Percentiles rank a stretch among this genome's conserved stretches.
phyloP scores from a whole-genome alignment of 805 yeast genomes.

The Kodamaea jinghongensis region DNA sequence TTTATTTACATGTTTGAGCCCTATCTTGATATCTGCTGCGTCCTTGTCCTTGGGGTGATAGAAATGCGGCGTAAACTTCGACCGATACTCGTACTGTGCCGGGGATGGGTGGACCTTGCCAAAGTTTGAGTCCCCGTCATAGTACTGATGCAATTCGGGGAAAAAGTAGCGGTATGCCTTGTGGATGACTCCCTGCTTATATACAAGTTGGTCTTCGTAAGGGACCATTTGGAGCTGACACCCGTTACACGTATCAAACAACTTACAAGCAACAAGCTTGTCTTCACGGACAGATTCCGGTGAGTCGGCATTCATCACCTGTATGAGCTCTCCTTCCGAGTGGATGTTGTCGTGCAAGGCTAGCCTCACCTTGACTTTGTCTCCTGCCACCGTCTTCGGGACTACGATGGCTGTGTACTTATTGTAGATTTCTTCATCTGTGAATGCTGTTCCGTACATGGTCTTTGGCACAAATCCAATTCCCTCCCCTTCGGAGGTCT shows the following conservation, averaged over 20 bases:
- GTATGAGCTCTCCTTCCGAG: conserved; percentile 29
- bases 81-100: conserved; percentile 36
- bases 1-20: conserved; percentile 27
- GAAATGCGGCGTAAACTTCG: conserved; percentile 43
- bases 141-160: conserved; percentile 21
- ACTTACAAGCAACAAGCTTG: conserved; percentile 28
- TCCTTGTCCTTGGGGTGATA: conserved; percentile 13
- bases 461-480: conserved; percentile 28
- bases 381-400: conserved; percentile 42
- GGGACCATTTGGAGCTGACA: conserved; percentile 43
- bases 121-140: conserved; percentile 12
- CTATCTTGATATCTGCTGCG: conserved; percentile 20
- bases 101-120: conserved; percentile 35
- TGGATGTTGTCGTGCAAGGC: conserved; percentile 28
- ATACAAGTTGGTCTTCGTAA: conserved; percentile 36
- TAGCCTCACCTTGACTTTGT: conserved; percentile 27
- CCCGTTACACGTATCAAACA: conserved; percentile 39
- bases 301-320: conserved; percentile 13
- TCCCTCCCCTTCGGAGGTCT: conserved; percentile 37
- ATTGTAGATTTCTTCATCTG: conserved; percentile 13
- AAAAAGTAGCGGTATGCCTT: conserved; percentile 35
- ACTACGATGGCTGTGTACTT: conserved; percentile 26
- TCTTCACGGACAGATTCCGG: conserved; percentile 21
- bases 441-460: conserved; percentile 16
- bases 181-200: conserved; percentile 28